These are phyloP conservation scores for Amanita pallidorosea DNA, from an alignment of 768 basidiomycete species.

Conservation along the genomic window DNA sequence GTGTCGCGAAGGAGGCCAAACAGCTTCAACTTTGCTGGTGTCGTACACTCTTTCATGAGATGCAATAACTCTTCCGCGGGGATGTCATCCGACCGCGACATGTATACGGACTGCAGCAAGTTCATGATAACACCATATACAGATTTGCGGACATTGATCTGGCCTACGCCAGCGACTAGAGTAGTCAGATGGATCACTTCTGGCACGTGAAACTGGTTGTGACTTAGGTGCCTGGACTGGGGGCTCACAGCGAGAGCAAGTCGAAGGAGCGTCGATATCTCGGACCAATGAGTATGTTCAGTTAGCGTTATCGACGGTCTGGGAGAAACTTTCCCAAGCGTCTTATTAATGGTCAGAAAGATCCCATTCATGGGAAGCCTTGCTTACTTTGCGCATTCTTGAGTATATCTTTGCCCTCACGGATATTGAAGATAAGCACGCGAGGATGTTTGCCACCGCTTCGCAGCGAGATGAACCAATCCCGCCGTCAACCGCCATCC, in stretches of 20 bases:
- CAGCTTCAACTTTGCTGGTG: slow-evolving; percentile 44
- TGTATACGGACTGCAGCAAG: slow-evolving; percentile 66
- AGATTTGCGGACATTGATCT: slow-evolving; percentile 63
- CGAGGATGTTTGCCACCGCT: slow-evolving; percentile 61
- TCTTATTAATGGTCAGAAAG: slow-evolving; percentile 24
- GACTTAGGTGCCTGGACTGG: slow-evolving; percentile 47
- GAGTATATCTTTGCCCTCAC: slow-evolving; percentile 72
- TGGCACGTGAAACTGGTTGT: slow-evolving; percentile 71
- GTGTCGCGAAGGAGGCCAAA: slow-evolving; percentile 66
- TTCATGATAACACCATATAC: slow-evolving; percentile 79
- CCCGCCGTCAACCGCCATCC: slow-evolving; percentile 77
- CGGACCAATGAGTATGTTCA: slow-evolving; percentile 70
- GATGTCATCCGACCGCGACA: slow-evolving; percentile 49
- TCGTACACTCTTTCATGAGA: slow-evolving; percentile 51
- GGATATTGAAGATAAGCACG: slow-evolving; percentile 63
- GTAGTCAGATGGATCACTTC: slow-evolving; percentile 76
- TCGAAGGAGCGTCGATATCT: slow-evolving; percentile 71
- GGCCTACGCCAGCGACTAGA: slow-evolving; percentile 67
- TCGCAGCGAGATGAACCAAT: slow-evolving; percentile 69
- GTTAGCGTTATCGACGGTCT: slow-evolving; percentile 51
- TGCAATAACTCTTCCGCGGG: slow-evolving; percentile 47
- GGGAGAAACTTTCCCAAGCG: slow-evolving; percentile 61
- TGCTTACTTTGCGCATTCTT: slow-evolving; percentile 63
- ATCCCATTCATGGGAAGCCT: neutral
- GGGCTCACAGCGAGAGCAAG: slow-evolving; percentile 66